Conservation (phyloP, 2,329 filamentous ascomycete genomes). For the Trichoderma sp. region DNA sequence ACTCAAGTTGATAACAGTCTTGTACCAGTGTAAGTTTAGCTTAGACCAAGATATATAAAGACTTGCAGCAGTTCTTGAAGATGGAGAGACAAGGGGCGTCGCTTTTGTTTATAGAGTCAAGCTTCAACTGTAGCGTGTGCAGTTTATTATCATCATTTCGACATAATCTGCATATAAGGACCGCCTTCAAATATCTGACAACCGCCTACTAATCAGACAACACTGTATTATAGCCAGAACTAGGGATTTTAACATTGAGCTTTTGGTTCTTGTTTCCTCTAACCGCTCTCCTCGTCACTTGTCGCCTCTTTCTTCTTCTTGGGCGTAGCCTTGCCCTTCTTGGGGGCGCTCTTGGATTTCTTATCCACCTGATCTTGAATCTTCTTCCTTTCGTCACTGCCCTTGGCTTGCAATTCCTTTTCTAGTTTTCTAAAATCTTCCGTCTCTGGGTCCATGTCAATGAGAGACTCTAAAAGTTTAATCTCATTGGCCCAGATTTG, state of each 20-base stretch:
- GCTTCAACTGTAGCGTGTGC: not conserved
- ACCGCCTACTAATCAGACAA: not conserved
- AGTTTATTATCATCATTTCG: not conserved
- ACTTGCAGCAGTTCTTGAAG: not conserved
- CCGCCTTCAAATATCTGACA: not conserved
- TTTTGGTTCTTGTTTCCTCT: constrained; percentile 2
- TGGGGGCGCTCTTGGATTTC: constrained; percentile 63
- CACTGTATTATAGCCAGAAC: not conserved
- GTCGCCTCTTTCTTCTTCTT: constrained; percentile 40
- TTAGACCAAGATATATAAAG: too few species aligned
- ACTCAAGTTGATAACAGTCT: too few species aligned
- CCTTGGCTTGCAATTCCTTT: constrained; percentile 64
- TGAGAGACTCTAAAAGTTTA: constrained; percentile 85
- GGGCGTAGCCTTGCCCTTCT: constrained; percentile 33
- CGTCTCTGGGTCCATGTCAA: constrained; percentile 78
- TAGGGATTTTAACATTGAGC: not conserved
- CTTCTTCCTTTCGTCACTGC: constrained; percentile 70
- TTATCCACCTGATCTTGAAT: constrained; percentile 78
- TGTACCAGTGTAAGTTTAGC: too few species aligned
- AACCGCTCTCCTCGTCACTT: constrained; percentile 40
- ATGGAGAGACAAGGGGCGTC: not conserved
- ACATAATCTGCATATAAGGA: not conserved
- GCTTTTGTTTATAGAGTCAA: not conserved
- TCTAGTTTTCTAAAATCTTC: constrained; percentile 71
- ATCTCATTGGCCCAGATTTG: constrained; percentile 90